phyloP scores from a whole-genome alignment of 805 yeast species.

The Suhomyces emberorum region DNA sequence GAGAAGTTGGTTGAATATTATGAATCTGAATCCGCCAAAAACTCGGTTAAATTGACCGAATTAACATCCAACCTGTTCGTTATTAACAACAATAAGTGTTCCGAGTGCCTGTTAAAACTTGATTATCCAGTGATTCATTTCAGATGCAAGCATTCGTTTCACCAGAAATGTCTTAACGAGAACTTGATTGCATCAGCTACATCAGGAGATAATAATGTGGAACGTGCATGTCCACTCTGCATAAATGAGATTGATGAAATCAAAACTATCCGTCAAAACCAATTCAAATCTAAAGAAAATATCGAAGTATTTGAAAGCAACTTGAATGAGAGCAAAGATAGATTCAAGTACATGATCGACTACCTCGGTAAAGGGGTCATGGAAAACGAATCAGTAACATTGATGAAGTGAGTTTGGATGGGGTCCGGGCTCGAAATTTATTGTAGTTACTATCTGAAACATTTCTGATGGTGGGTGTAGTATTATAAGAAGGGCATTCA shows the following conservation, averaged over 20 bases:
- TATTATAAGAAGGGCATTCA: too few relatives aligned
- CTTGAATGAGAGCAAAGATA: slow-evolving; percentile 51
- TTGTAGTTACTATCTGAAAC: too few relatives aligned
- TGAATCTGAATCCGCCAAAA: slow-evolving; percentile 58
- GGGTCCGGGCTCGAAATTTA: too few relatives aligned
- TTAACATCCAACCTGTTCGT: slow-evolving; percentile 46
- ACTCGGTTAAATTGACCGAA: slow-evolving; percentile 50
- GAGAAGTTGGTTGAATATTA: slow-evolving; percentile 64
- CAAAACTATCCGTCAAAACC: slow-evolving; percentile 53
- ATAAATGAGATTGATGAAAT: slow-evolving; percentile 67
- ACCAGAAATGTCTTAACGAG: slow-evolving; percentile 70
- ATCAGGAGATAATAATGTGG: slow-evolving; percentile 4
- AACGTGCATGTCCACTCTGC: slow-evolving; percentile 68
- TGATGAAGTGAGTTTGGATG: slow-evolving; percentile 2
- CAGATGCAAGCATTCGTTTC: slow-evolving; percentile 83
- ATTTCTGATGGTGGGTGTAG: too few relatives aligned
- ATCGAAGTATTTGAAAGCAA: slow-evolving; percentile 60
- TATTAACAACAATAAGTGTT: slow-evolving; percentile 61
- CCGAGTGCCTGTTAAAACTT: slow-evolving; percentile 59
- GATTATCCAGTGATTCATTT: slow-evolving; percentile 83
- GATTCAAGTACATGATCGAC: slow-evolving; percentile 73
- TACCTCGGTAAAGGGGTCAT: slow-evolving; percentile 87
- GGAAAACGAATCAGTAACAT: slow-evolving; percentile 38
- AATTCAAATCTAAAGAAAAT: slow-evolving; percentile 59
- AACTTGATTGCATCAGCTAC: slow-evolving; percentile 21